Percentiles rank a stretch among this genome's conserved stretches.
Conservation (phyloP, 805 yeast genomes). For the Maudiozyma saulgeensis region DNA sequence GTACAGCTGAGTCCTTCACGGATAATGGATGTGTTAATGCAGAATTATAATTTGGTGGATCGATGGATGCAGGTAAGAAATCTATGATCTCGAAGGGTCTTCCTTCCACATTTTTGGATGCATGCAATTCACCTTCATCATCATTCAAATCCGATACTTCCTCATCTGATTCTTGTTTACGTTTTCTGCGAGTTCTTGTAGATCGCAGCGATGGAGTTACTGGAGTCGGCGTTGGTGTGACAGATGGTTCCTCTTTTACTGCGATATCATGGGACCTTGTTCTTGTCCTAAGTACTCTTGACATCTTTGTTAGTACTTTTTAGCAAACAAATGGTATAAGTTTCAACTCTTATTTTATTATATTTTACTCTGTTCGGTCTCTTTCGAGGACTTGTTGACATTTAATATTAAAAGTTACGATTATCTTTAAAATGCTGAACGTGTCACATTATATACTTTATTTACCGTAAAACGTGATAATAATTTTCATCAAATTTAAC, state of each 20-base stretch:
- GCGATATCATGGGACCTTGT: not conserved
- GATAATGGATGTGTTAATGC: conserved; percentile 57
- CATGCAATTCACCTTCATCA: not conserved
- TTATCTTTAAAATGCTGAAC: no score
- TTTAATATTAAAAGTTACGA: no score
- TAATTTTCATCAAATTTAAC: no score
- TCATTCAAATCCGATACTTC: not conserved
- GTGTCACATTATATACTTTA: no score
- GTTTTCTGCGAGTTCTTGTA: not conserved
- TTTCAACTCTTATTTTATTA: no score
- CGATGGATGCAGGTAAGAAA: conserved; percentile 57
- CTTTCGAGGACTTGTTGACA: no score
- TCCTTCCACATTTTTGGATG: conserved; percentile 12
- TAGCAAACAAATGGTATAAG: no score
- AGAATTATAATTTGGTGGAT: conserved; percentile 44
- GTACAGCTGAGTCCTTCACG: conserved; percentile 60
- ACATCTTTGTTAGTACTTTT: not conserved
- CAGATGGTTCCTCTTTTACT: not conserved
- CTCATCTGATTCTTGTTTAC: conserved; percentile 1
- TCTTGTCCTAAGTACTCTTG: not conserved
- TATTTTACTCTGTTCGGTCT: no score
- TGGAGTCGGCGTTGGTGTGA: not conserved
- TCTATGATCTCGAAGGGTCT: conserved; percentile 58
- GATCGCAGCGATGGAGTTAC: not conserved
- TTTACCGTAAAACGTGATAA: no score